Evolutionary conservation across 202 grass and related monocot genomes (phyloP), one percentile per base, ranked within the genome.

Genomic region (Dendrocalamus latiflorus): DNA sequence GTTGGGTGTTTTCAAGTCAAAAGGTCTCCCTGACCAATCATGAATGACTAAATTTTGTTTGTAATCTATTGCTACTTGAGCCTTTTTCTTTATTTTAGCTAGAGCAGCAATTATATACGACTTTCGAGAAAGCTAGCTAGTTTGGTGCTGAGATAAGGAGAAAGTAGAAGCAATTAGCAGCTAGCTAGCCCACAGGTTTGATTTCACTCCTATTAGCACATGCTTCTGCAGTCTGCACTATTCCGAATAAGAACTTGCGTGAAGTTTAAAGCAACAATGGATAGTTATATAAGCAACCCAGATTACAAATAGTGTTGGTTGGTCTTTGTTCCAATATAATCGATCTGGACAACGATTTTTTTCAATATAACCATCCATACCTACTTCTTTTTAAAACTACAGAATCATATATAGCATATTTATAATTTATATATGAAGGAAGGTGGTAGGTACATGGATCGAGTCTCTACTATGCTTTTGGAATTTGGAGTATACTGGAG

Each of bases 1-100:
- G 36, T 67, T 64, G 68, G 74, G 75, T 80, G 86, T 84, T 84
- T 75, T 80, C 50, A 83, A 68, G 75, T 68, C 81, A 88, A 84
- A 80, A 80, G 41, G 75, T 80, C 45, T 17, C 51, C 28, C 68
- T 68, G 68, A 68, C 81, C 68, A 79, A 80, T 53, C 33, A 88
- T 75, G 70, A 80, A 24, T 44, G 34, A 44, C 71, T 53, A 61
- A 12, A 80, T 69, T 69, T 74, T 79, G 39, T 49, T 34, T 74
- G 21, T 74, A 71, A 74, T 68, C 39, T 84, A 69, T 79, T 68
- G 41, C 75, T 73, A 43, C 60, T 88, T 74, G 60, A 13, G 4
- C 9, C 30, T 74, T 38, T 78, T 74, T 49, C 25, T 79, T 75
- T 79, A 26, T 59, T 67, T 42, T 78, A 78, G 66, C 8, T 42